These are phyloP conservation scores for Gleditsia sinensis DNA, from an alignment of 306 rosid genomes.

Conservation along the genomic window DNA sequence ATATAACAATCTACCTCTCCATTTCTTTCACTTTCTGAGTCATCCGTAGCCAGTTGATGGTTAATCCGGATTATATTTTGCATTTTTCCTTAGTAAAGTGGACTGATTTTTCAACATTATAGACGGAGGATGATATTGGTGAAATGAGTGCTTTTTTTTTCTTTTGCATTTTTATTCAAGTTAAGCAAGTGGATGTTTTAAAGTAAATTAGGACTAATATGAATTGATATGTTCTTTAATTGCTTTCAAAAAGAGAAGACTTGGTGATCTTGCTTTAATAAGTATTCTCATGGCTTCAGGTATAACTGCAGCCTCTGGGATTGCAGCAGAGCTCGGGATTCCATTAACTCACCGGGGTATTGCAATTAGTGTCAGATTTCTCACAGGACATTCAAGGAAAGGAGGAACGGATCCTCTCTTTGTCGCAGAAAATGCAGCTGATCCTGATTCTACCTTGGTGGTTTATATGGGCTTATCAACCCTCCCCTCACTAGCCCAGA, in stretches of 20 bases:
- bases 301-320: constrained; percentile 96
- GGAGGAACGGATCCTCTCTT: constrained; percentile 92
- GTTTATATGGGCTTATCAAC: constrained; percentile 97
- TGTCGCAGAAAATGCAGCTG: constrained; percentile 91
- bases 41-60: constrained; percentile 7
- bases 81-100: neutral
- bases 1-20: neutral
- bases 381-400: constrained; percentile 91
- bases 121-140: neutral
- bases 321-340: constrained; percentile 86
- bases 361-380: constrained; percentile 82
- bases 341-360: constrained; percentile 91
- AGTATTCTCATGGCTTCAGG: constrained; percentile 52
- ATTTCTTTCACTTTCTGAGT: neutral
- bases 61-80: neutral
- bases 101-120: neutral
- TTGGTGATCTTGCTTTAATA: constrained; percentile 6
- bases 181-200: neutral
- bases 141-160: neutral
- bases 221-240: neutral
- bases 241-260: neutral
- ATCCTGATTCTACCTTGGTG: constrained; percentile 84
- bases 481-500: constrained; percentile 81
- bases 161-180: neutral
- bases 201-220: neutral